Evolutionary conservation across 768 basidiomycete species (phyloP).

Genomic region (Agaricus blazei): DNA sequence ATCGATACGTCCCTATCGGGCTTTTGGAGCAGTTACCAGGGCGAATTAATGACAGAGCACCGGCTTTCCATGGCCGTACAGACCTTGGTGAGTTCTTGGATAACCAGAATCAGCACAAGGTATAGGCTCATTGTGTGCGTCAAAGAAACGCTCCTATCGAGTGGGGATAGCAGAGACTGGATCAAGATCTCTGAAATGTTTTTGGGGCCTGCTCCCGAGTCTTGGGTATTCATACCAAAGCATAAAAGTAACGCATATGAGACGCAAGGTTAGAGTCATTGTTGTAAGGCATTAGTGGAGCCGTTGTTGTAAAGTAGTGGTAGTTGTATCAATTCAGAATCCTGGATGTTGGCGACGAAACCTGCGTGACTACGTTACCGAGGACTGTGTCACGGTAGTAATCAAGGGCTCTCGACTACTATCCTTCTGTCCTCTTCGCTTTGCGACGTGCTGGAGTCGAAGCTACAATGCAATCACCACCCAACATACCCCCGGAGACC

Average conservation of each 20-base stretch:
- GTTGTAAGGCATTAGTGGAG: neutral
- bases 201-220: conserved; percentile 78
- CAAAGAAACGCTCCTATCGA: conserved; percentile 79
- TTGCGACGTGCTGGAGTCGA: neutral
- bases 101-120: neutral
- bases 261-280: conserved; percentile 34
- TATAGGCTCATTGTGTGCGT: neutral
- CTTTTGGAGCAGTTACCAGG: conserved; percentile 79
- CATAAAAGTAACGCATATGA: conserved; percentile 89
- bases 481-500: conserved; percentile 11
- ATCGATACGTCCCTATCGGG: conserved; percentile 94
- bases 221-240: conserved; percentile 86
- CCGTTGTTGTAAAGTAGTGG: neutral
- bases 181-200: conserved; percentile 95
- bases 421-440: neutral
- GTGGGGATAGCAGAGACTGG: conserved; percentile 79
- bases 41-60: conserved; percentile 86
- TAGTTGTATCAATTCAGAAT: neutral
- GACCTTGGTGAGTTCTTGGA: conserved; percentile 63
- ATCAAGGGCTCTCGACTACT: neutral
- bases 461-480: conserved; percentile 5
- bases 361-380: neutral
- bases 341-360: neutral
- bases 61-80: conserved; percentile 80
- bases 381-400: neutral